Percentiles rank a stretch among this genome's conserved stretches.
Conservation (phyloP, 179 eudicot genomes). For the Sideroxylon spinosum region DNA sequence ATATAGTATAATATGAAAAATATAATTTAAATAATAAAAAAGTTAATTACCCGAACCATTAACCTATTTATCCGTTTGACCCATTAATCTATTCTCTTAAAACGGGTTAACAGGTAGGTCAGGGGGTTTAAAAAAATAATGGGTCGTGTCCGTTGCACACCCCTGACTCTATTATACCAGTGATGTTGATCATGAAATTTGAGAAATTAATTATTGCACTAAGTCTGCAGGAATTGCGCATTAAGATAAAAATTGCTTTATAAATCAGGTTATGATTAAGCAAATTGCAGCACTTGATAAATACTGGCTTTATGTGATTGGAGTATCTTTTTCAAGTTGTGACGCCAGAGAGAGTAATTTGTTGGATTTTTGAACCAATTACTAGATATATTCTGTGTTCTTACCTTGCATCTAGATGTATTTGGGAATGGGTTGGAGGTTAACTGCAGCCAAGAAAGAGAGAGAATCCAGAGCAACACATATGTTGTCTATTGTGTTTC, state of each 20-base stretch:
- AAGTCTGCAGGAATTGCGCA: background rate
- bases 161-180: background rate
- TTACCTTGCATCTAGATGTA: background rate
- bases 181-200: background rate
- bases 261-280: background rate
- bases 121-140: no score
- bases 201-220: background rate
- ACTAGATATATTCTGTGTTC: background rate
- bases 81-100: no score
- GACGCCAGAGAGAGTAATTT: background rate
- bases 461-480: background rate
- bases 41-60: no score
- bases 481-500: background rate
- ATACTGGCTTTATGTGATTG: background rate
- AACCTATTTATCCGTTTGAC: no score
- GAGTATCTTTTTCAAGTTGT: background rate
- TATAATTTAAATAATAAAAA: no score
- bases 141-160: no score
- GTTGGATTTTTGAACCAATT: background rate
- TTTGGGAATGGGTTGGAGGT: no score
- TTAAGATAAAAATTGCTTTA: background rate
- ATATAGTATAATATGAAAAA: no score
- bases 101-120: no score
- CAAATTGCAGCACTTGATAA: background rate
- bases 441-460: no score